Evolutionary conservation across 2,329 filamentous ascomycete species (phyloP), one percentile per base, ranked within the genome.

Genomic region (Botryotinia globosa): DNA sequence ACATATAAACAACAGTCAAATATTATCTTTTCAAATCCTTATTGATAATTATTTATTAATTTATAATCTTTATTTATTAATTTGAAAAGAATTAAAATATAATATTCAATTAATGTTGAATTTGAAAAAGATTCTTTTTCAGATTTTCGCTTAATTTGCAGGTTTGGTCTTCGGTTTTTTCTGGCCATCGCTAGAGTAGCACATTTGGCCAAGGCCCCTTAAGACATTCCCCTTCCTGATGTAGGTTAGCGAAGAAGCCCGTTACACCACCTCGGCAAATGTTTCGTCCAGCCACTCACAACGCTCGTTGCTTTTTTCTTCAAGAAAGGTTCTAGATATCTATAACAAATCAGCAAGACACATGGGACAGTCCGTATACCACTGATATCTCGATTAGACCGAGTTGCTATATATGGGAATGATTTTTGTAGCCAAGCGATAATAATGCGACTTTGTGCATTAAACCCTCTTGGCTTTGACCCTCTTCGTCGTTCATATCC

Each of bases 181-280:
- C n/a, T n/a, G n/a, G n/a, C n/a, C n/a, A n/a, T n/a, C n/a, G n/a
- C n/a, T n/a, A n/a, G n/a, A 63, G 44, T 63, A n/a, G 39, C 39
- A 39, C 25, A 54, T 54, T 45, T 67, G 16, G 64, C 64, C 64
- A 67, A 54, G 64, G 25, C 45, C 64, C 64, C 32, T 54, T 67
- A 54, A 18, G 25, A 63, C 14, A 29, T 22, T 44, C n/a, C 64
- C 34, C 64, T 67, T 34, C 64, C 64, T 67, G 37, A 67, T 67
- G 34, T 14, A 48, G 34, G 6, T 54, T 67, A 67, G 48, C 32
- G 39, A 32, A 32, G 29, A 12, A 45, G 22, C 29, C 25, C 63
- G n/a, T 51, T 66, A 12, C 32, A 25, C n/a, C 45, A 20, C 32
- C 18, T 42, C 32, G 63, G 63, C 42, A 37, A 48, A 65, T 34